phyloP scores from a whole-genome alignment of 2,329 filamentous ascomycete genomes.

The Pyricularia pennisetigena region DNA sequence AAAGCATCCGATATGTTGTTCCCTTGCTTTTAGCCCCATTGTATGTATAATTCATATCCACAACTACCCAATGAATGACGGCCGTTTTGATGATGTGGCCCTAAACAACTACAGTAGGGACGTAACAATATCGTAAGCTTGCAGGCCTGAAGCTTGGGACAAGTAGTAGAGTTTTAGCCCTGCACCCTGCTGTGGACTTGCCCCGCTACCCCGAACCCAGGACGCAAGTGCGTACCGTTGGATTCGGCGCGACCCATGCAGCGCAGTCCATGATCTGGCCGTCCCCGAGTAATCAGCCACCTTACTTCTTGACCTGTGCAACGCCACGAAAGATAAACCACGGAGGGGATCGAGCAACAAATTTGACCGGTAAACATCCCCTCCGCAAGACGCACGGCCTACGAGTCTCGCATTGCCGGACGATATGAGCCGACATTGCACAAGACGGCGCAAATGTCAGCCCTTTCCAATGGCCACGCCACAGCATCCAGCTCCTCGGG shows the following conservation, averaged over 20 bases:
- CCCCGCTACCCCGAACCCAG: neutral
- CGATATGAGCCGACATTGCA: slow-evolving; percentile 31
- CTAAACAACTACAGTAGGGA: too few relatives aligned
- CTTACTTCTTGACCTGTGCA: neutral
- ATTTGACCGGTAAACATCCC: neutral
- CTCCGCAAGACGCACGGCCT: neutral
- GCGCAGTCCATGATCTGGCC: neutral
- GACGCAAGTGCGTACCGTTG: neutral
- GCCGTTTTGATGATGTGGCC: neutral
- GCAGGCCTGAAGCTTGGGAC: too few relatives aligned
- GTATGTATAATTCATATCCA: too few relatives aligned
- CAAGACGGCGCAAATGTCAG: slow-evolving; percentile 35
- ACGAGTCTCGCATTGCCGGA: slow-evolving; percentile 12
- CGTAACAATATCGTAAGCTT: too few relatives aligned
- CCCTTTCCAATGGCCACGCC: slow-evolving; percentile 32
- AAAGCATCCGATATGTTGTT: too few relatives aligned
- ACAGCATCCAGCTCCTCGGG: slow-evolving; percentile 8
- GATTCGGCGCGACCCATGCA: neutral
- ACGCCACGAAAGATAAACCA: neutral
- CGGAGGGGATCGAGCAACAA: slow-evolving; percentile 11
- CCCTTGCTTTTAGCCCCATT: too few relatives aligned
- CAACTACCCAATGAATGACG: too few relatives aligned
- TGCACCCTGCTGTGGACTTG: neutral
- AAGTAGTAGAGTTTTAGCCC: neutral
- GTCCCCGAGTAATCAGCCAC: too few relatives aligned